Evolutionary conservation across 108 stramenopile genomes (phyloP), one percentile per base, ranked within the genome.

Genomic region (Nitzschia sp.): DNA sequence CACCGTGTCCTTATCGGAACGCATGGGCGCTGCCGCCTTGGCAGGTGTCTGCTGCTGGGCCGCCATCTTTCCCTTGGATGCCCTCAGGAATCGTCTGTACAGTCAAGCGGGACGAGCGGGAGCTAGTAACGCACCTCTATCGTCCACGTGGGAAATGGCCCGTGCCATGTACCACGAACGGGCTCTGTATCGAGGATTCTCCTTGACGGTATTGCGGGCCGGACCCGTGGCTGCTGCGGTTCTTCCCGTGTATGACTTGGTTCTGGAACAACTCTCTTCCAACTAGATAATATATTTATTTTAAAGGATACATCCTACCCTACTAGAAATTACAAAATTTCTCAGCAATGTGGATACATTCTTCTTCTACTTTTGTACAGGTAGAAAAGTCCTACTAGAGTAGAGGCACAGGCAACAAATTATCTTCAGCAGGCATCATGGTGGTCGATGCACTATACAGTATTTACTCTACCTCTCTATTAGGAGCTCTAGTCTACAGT

Each of bases 201-300:
- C 72, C 21, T 47, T 89, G 23, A 88, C 87, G 9, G 79, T 90
- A 0, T 64, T 84, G 21, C 71, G 91, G 22, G 91, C 87, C 9
- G 91, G 88, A 32, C 91, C 91, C 5, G 88, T 93, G 30, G 88
- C 91, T 3, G 91, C 91, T 2, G 79, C 80, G 17, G 87, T 89
- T 15, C 68, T 92, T 36, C 91, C 91, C 3, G 84, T 92, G 2
- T 92, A 92, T 44, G 91, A 92, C 62, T 63, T 44, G 59, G 68
- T 80, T 2, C 62, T 87, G 45, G 77, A 80, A 46, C 22, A 33
- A 36, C 46, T 73, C 2, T 66, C 72, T 4, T 50, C 48, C n/a
- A n/a, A n/a, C n/a, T n/a, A n/a, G n/a, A n/a, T n/a, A n/a, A n/a
- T n/a, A n/a, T n/a, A n/a, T n/a, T n/a, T n/a, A n/a, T n/a, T n/a